Evolutionary conservation across 2,329 filamentous ascomycete species (phyloP).

Genomic region (Trichophaea hybrida): DNA sequence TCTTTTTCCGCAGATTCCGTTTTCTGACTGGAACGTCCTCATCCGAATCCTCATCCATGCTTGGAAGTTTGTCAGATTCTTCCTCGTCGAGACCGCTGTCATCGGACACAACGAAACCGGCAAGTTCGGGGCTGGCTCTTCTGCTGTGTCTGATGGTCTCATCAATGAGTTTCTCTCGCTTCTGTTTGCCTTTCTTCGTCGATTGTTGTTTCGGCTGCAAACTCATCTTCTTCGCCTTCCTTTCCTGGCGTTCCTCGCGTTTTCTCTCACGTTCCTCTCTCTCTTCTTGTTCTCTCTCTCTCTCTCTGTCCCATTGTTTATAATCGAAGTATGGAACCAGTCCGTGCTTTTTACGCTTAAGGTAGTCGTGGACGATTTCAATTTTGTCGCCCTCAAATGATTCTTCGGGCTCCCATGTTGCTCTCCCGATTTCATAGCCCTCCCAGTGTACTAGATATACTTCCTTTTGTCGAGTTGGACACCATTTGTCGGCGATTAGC

Average conservation of each 20-base stretch:
- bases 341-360: constrained; percentile 26
- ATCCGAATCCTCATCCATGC: not conserved
- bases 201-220: not conserved
- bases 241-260: constrained; percentile 3
- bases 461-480: constrained; percentile 29
- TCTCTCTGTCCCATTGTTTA: constrained; percentile 28
- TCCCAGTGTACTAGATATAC: constrained; percentile 52
- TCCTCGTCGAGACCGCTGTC: not conserved
- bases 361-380: constrained; percentile 33
- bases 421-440: constrained; percentile 42
- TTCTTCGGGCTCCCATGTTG: constrained; percentile 41
- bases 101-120: not conserved
- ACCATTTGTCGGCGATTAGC: constrained; percentile 37
- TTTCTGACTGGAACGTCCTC: not conserved
- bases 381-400: constrained; percentile 31
- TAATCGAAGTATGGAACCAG: constrained; percentile 28
- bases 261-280: constrained; percentile 13
- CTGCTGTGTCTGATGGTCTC: not conserved
- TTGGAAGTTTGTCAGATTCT: not conserved
- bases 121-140: not conserved
- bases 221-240: not conserved
- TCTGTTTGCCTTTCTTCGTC: not conserved
- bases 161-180: not conserved
- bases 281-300: constrained; percentile 20
- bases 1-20: not conserved